These are phyloP conservation scores for Halophytophthora polymorphica DNA, from an alignment of 352 stramenopile species.

Conservation along the genomic window DNA sequence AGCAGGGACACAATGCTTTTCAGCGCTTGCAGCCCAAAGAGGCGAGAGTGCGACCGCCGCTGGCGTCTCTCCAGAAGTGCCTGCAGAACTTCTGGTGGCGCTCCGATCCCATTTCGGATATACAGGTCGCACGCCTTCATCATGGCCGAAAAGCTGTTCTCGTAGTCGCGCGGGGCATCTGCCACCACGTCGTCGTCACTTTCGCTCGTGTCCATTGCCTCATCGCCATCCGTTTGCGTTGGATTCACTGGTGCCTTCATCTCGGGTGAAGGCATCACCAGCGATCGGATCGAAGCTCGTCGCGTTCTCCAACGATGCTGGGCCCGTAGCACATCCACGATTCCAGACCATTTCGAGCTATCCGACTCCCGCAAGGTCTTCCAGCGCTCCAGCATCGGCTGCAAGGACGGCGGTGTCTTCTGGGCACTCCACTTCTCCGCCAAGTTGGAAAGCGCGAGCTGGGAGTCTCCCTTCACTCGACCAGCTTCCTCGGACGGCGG, in stretches of 20 bases:
- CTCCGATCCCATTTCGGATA: conserved; percentile 77
- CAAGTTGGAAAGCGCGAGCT: conserved; percentile 74
- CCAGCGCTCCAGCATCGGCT: conserved; percentile 87
- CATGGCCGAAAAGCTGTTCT: conserved; percentile 69
- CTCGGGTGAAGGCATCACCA: conserved; percentile 1
- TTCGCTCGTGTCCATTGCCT: conserved; percentile 11
- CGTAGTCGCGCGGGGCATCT: conserved; percentile 47
- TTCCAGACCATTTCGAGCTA: conserved; percentile 82
- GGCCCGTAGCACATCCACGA: conserved; percentile 78
- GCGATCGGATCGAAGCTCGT: conserved; percentile 42
- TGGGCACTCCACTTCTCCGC: conserved; percentile 85
- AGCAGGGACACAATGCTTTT: conserved; percentile 63
- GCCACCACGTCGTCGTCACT: conserved; percentile 13
- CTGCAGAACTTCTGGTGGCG: conserved; percentile 72
- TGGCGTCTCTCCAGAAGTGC: conserved; percentile 73
- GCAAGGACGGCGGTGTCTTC: conserved; percentile 74
- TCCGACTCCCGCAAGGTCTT: conserved; percentile 71
- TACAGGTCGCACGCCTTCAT: conserved; percentile 87
- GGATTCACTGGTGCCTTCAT: background rate
- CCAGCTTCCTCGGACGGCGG: conserved; percentile 70
- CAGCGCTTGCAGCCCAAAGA: conserved; percentile 84
- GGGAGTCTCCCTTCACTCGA: conserved; percentile 59
- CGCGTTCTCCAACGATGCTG: conserved; percentile 60
- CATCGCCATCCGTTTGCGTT: conserved; percentile 8
- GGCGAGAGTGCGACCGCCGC: conserved; percentile 61